Evolutionary conservation across 352 stramenopile species (phyloP), one percentile per base, ranked within the genome.

Genomic region (Plasmopara viticola): DNA sequence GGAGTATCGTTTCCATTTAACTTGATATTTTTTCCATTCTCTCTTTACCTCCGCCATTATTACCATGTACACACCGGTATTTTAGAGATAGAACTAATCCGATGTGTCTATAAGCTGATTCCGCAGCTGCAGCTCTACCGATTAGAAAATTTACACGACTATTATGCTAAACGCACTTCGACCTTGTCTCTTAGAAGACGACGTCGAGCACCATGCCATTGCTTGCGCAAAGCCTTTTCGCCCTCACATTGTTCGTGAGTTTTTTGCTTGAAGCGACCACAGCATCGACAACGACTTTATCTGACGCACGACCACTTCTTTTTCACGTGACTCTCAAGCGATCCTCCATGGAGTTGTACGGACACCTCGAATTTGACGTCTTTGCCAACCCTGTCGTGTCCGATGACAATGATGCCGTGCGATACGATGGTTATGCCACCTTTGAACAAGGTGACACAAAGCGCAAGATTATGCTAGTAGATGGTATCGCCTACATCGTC

Each of bases 311-410:
- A 6, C 52, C 62, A 15, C 45, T 78, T 5, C 51, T 42, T 6
- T 31, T 73, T 14, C 64, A 64, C 6, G 62, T 75, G 35, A 71
- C 38, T 1, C 39, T 72, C 38, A 74, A 75, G 47, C 59, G 69
- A 9, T 39, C 9, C 28, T 61, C 62, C 13, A 75, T 78, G 69
- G 29, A 44, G 35, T 51, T 74, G 10, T 62, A 61, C 20, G 68
- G 60, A 9, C 46, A 64, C 8, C 48, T 57, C 15, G 40, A 72
- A 38, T 67, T 73, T 39, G 48, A 74, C 31, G 51, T 71, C 13
- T 64, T 75, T 28, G 65, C 60, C 6, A 73, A 66, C 28, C 68
- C 59, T 6, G 51, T 73, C 25, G 51, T 67, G 39, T 61, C 45
- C 3, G 29, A 40, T 0, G 53, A 57, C 42, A 57, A 60, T 6